A percentile compares a stretch with the other conserved stretches of the same genome.
phyloP scores from a whole-genome alignment of 495 filamentous ascomycete genomes.

The Wilcoxina mikolae region DNA sequence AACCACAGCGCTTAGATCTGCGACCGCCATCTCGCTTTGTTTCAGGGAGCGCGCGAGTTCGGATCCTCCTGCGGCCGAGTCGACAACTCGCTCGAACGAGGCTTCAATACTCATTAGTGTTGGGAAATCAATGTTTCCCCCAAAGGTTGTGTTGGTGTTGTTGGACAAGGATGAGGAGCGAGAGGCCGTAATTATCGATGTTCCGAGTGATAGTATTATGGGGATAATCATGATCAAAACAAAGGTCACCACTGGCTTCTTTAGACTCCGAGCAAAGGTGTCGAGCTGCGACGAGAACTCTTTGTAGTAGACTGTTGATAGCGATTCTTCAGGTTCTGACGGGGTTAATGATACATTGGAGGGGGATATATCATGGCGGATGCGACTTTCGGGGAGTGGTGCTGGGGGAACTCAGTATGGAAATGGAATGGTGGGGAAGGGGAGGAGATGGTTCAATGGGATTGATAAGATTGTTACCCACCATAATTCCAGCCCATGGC shows the following conservation, averaged over 20 bases:
- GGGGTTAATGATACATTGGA: constrained; percentile 1
- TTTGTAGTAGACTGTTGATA: constrained; percentile 24
- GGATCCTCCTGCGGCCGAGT: constrained; percentile 26
- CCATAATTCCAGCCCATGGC: not conserved
- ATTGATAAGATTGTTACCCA: not conserved
- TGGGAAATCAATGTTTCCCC: constrained; percentile 21
- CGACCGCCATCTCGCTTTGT: constrained; percentile 28
- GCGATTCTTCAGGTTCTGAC: constrained; percentile 16
- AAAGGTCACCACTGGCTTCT: constrained; percentile 22
- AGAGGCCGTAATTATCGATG: constrained; percentile 6
- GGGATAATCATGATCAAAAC: constrained; percentile 22
- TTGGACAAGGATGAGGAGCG: constrained; percentile 2
- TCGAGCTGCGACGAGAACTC: constrained; percentile 27
- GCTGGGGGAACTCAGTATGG: constrained; percentile 17
- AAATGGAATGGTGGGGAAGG: not conserved
- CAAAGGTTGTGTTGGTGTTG: constrained; percentile 17
- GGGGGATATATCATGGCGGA: not conserved
- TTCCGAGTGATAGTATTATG: constrained; percentile 16
- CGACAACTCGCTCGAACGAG: constrained; percentile 29
- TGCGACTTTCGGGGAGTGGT: constrained; percentile 15
- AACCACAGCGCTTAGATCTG: constrained; percentile 26
- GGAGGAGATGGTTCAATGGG: not conserved
- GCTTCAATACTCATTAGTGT: constrained; percentile 29
- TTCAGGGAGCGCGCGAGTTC: constrained; percentile 27
- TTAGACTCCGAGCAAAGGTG: constrained; percentile 19